Evolutionary conservation across 257 asterid genomes (phyloP), one percentile per base, ranked within the genome.

Genomic region (Eucommia ulmoides): DNA sequence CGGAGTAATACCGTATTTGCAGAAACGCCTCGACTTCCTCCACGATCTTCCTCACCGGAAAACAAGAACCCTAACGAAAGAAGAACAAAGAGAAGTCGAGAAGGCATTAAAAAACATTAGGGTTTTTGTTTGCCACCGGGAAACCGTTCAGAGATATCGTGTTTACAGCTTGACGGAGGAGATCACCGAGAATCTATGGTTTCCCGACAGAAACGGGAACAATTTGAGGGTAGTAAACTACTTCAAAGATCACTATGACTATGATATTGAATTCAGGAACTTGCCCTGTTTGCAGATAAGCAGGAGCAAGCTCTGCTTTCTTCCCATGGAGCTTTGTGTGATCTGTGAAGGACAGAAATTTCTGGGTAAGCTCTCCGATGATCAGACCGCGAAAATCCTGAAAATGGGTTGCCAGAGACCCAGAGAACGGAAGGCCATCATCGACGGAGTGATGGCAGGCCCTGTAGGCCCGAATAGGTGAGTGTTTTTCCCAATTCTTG

Each of bases 271-370:
- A 65, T 79, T 66, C 38, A 77, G 73, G 53, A 77, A 78, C 56
- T 69, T 91, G 70, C 99, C 96, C 3, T 91, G 99, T 54, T 73
- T 91, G 80, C 82, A 73, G 75, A 74, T 81, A 26, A 82, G 99
- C 67, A 63, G 99, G 64, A 73, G 96, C 68, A 91, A 70, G 25
- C 87, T 93, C 1, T 91, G 99, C 58, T 91, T 78, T 52, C 70
- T 91, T 7, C 99, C 99, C 1, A 83, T 91, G 99, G 99, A 91
- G 57, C 86, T 91, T 19, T 91, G 96, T 70, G 81, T 79, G 18
- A 77, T 91, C 49, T 91, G 99, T 63, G 96, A 91, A 77, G 99
- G 99, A 50, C 99, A 91, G 71, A 91, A 86, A 75, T 91, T 86
- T 67, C 77, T 91, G 0, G 96, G 99, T 49, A 86, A 83, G 74